Base-by-base conservation (phyloP, 495 filamentous ascomycete genomes). In the Penicillium alfredii region DNA sequence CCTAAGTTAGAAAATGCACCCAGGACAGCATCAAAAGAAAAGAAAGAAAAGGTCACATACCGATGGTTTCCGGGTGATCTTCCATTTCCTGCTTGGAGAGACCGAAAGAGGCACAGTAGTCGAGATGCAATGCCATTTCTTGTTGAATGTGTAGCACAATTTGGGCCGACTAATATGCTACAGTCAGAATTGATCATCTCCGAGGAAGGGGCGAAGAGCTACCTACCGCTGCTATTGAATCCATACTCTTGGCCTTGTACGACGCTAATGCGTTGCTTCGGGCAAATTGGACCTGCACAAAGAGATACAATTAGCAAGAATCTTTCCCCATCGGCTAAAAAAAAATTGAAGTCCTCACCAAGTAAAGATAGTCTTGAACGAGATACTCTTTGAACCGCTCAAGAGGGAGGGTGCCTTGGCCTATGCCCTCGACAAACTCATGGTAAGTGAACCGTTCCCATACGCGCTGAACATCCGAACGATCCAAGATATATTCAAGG, bases 361-460 rank as follows among this genome's bases (percentile, higher is more conserved):
- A 67, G 48, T 87, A 95, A 19, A 94, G 63, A 57, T 94, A 94
- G 55, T 94, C 88, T 49, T 95, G 88, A 14, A 89, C 71, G 26
- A 95, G 68, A 50, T 94, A 95, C 30, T 82, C 69, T 57, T 88
- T 88, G 64, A 94, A 94, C 4, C 71, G 73, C 29, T 83, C 77
- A 2, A 78, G 35, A 2, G 81, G 79, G 24, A 96, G 68, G 6
- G 73, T 81, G 2, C 85, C 87, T 45, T 80, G 67, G 0, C 81
- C 88, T 51, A 96, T 58, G n/a, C 73, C 72, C 30, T 73, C 48
- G 8, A 93, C 84, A 56, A 96, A 96, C 1, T 77, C 73, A 50
- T 96, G 89, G 38, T 86, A 67, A 8, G 82, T 80, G 53, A 85
- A 87, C 6, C 61, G 69, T 20, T 76, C 56, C 89, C 89, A 96